Base-by-base conservation (phyloP, 2,329 filamentous ascomycete species). In the Septoria linicola region DNA sequence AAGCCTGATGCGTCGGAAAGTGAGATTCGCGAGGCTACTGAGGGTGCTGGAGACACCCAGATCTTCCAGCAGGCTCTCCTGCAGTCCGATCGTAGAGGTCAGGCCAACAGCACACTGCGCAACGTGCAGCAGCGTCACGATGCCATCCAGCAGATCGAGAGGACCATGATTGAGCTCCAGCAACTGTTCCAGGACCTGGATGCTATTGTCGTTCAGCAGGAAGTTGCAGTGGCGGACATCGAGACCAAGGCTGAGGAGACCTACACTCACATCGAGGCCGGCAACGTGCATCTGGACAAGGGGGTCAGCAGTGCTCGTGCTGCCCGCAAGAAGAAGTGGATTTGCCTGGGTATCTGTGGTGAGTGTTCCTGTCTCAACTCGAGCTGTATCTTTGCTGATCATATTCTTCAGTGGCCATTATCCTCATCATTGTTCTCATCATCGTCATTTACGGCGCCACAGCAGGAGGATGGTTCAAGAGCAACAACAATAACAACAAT, bases 251-350 rank as follows among this genome's bases (percentile, higher is more conserved):
- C 83, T 31, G 88, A 95, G 71, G 87, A 95, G 66, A 87, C 93
- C 32, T 83, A 88, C 41, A 83, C 87, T 51, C 88, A 97, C 70
- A 81, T 96, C 41, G 82, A 86, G 65, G 87, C 93, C 69, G 92
- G 86, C 59, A 96, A 93, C 66, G 80, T 83, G 57, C 83, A 96
- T 70, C 87, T 97, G 53, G 83, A 80, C 32, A 81, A 80, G n/a
- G 91, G 91, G 10, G 87, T 96, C 57, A 78, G 80, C 55, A 95
- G 88, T 61, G 92, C 92, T 7, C 80, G 86, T 68, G 81, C 83
- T 62, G 88, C 87, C 43, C 81, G 88, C 62, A 88, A 84, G 76
- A 95, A 95, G 89, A 96, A 96, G 87, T 96, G 90, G 91, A 91
- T 88, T 69, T 96, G 90, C 77, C 74, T 96, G 61, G 84, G 85